phyloP scores from a whole-genome alignment of 176 grass and related monocot species.

The Pharus latifolius region DNA sequence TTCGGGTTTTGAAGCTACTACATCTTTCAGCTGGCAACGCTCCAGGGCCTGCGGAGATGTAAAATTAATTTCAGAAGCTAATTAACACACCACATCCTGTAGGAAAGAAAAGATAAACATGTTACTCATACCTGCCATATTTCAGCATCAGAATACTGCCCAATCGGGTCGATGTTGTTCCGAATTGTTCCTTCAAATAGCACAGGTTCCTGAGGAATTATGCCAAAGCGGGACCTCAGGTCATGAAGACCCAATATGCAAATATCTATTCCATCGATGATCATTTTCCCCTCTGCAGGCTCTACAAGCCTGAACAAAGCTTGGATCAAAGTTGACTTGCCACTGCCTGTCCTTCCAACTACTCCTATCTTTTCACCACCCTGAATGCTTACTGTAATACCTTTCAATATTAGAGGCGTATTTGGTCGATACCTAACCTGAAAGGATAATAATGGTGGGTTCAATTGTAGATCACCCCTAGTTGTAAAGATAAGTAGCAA shows the following conservation, averaged over 20 bases:
- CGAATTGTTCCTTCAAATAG: slow-evolving; percentile 90
- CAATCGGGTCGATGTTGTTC: slow-evolving; percentile 85
- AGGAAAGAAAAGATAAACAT: background rate
- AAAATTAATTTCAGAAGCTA: background rate
- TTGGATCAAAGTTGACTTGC: slow-evolving; percentile 88
- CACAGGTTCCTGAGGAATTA: slow-evolving; percentile 95
- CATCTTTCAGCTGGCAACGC: slow-evolving; percentile 83
- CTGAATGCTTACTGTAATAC: slow-evolving; percentile 53
- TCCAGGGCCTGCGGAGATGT: slow-evolving; percentile 69
- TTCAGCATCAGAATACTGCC: slow-evolving; percentile 72
- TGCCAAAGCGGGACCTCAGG: slow-evolving; percentile 77
- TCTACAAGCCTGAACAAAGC: slow-evolving; percentile 87
- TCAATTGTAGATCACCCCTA: background rate
- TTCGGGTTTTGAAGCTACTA: slow-evolving; percentile 68
- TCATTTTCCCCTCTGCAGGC: slow-evolving; percentile 63
- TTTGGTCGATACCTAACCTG: slow-evolving; percentile 80
- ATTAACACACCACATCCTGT: background rate
- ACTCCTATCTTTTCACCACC: slow-evolving; percentile 91
- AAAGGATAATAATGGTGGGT: background rate
- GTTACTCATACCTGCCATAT: slow-evolving; percentile 76
- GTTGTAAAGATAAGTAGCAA: background rate
- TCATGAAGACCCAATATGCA: slow-evolving; percentile 81
- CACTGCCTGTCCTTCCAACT: slow-evolving; percentile 87
- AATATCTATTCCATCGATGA: slow-evolving; percentile 77
- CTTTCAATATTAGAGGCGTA: slow-evolving; percentile 86